Percentiles rank a stretch among this genome's conserved stretches.
Conservation (phyloP, 306 rosid species). For the Rosa multiflora region DNA sequence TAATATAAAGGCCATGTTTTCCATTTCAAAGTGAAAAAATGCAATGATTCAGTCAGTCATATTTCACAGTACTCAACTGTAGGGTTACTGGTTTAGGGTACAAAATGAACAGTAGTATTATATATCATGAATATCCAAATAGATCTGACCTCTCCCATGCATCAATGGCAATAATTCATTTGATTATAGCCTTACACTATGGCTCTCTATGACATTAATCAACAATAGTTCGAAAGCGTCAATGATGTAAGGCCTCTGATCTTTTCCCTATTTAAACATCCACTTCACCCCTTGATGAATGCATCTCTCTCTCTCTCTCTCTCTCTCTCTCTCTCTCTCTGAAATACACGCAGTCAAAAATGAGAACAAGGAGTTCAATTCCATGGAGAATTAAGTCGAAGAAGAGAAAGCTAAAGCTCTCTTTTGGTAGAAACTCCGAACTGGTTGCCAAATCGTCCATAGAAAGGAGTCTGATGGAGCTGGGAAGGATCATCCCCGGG, state of each 20-base stretch:
- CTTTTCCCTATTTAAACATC: slow-evolving; percentile 20
- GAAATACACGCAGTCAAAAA: not conserved
- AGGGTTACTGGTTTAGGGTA: not conserved
- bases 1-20: too few relatives aligned
- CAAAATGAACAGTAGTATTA: not conserved
- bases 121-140: not conserved
- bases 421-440: slow-evolving; percentile 27
- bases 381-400: slow-evolving; percentile 39
- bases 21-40: too few relatives aligned
- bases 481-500: slow-evolving; percentile 54
- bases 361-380: slow-evolving; percentile 42
- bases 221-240: not conserved
- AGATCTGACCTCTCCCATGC: not conserved
- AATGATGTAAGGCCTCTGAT: not conserved
- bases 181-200: not conserved
- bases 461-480: slow-evolving; percentile 49
- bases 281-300: not conserved
- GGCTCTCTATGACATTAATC: not conserved
- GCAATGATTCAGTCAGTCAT: too few relatives aligned
- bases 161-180: not conserved
- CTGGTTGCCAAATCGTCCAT: slow-evolving; percentile 17
- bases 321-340: not conserved
- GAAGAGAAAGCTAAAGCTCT: slow-evolving; percentile 49
- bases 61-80: too few relatives aligned
- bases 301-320: not conserved